Conservation (phyloP, 1,284 basidiomycete genomes). For the Exobasidium rhododendri region DNA sequence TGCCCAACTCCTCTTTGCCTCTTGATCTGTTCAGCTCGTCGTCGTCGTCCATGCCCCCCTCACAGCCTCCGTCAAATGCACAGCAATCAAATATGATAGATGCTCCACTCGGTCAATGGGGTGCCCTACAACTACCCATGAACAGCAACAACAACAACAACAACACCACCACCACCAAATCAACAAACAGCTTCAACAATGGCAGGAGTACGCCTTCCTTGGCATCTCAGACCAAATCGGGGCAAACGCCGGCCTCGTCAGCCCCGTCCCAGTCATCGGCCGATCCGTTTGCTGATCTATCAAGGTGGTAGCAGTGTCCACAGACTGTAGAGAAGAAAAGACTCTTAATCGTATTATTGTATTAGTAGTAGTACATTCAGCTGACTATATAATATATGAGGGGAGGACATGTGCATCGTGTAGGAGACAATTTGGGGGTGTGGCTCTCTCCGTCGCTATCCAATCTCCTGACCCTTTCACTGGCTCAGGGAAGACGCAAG, state of each 20-base stretch:
- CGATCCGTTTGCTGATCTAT: constrained; percentile 12
- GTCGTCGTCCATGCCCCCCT: constrained; percentile 13
- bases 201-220: too few species aligned
- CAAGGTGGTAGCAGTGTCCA: background rate
- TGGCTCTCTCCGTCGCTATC: too few species aligned
- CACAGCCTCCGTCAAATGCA: constrained; percentile 20
- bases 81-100: constrained; percentile 20
- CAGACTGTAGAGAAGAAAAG: too few species aligned
- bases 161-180: constrained; percentile 5
- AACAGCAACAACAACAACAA: constrained; percentile 4
- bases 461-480: background rate
- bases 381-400: too few species aligned
- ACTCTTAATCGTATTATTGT: background rate
- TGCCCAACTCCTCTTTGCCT: constrained; percentile 8
- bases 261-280: background rate
- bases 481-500: background rate
- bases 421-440: too few species aligned
- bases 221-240: constrained; percentile 14
- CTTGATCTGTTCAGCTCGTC: constrained; percentile 27
- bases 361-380: background rate
- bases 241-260: background rate
- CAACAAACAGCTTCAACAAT: background rate
- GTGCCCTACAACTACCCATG: constrained; percentile 37
- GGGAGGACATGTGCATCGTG: too few species aligned
- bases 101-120: constrained; percentile 31